Evolutionary conservation across 495 filamentous ascomycete genomes (phyloP), one percentile per base, ranked within the genome.

Genomic region (Podospora appendiculata): DNA sequence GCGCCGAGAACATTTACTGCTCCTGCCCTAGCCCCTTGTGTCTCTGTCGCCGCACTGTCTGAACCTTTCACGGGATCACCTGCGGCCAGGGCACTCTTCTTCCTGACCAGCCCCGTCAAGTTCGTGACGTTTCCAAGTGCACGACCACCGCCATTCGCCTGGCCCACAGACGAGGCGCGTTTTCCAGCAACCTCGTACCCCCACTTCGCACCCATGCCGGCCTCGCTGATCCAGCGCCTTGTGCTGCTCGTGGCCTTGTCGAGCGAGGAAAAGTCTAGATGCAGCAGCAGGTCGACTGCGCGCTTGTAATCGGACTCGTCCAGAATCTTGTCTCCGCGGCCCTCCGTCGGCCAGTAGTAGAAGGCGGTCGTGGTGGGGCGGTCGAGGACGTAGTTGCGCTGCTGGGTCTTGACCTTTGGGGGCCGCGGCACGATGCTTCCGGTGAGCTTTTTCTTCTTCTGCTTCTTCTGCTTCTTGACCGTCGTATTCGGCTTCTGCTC

Each of bases 221-320:
- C 61, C 60, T 77, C 64, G 44, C 81, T 78, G 17, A 87, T 76
- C 86, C 90, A 96, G 40, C 83, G 78, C 49, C 67, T 71, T 9
- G 89, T 90, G 61, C 87, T 89, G 18, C 73, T 70, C 12, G 69
- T 69, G 6, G 89, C 85, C n/a, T 86, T 77, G 3, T 83, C 76
- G 19, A 84, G 57, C 36, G 81, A 84, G 10, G 82, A 82, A 67
- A 96, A 96, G 64, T 96, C 89, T 12, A 91, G 79, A 19, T 85
- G 80, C n/a, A 96, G 78, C 1, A 98, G 73, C 35, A 89, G 69
- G 57, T 94, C 86, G 51, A 83, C 80, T n/a, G 84, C 80, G 9
- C 81, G 76, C 53, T 87, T 84, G 70, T 95, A 98, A 39, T 83
- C 81, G 48, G 75, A 75, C 36, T 88, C 84, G 38, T 76, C 75